phyloP scores from a whole-genome alignment of 129 eudicot species.

The Saposhnikovia divaricata region DNA sequence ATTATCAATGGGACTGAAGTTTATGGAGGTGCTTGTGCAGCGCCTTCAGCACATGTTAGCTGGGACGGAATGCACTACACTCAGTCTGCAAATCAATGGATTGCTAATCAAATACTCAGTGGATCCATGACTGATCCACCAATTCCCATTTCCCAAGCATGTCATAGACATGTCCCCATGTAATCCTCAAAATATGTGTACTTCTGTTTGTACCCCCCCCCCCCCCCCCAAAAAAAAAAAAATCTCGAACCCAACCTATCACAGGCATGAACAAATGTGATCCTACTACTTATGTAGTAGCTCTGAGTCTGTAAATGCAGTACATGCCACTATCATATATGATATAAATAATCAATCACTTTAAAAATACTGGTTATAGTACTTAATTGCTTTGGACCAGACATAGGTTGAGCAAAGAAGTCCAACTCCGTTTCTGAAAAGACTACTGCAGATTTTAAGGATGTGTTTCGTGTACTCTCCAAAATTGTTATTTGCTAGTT shows the following conservation, averaged over 20 bases:
- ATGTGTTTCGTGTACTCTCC: background rate
- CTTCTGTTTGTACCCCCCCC: too few species aligned
- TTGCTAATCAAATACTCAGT: conserved; percentile 36
- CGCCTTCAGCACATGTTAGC: conserved; percentile 30
- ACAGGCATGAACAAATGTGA: background rate
- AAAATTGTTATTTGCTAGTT: too few species aligned
- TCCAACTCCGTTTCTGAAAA: background rate
- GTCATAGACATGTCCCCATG: background rate
- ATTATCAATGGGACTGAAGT: conserved; percentile 41
- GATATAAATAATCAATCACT: background rate
- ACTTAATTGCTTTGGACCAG: background rate
- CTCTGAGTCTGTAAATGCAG: background rate
- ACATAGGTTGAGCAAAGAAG: background rate
- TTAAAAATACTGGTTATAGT: background rate
- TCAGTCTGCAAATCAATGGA: conserved; percentile 60
- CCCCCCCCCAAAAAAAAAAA: background rate
- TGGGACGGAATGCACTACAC: conserved; percentile 73
- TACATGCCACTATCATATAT: background rate
- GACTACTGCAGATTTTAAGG: background rate
- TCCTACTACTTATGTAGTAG: background rate
- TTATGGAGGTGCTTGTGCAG: conserved; percentile 35
- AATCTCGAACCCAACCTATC: background rate
- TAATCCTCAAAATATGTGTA: background rate
- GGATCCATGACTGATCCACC: conserved; percentile 52
- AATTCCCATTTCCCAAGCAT: conserved; percentile 29